phyloP scores from a whole-genome alignment of 176 grass and related monocot species.

The Pontederia paniculata region DNA sequence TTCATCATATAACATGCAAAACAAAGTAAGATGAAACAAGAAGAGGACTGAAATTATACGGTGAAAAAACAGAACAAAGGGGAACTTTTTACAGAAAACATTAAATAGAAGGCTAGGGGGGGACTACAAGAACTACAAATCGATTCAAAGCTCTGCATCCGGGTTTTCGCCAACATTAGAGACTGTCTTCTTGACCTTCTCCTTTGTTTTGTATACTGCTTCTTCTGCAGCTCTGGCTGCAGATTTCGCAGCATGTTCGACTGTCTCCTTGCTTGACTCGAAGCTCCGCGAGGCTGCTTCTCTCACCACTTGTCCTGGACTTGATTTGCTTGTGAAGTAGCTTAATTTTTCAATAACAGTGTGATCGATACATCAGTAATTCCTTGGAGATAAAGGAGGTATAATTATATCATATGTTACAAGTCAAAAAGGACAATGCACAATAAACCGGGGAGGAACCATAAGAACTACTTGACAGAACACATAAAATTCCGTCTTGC shows the following conservation, averaged over 20 bases:
- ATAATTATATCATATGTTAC: neutral
- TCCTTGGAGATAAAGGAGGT: neutral
- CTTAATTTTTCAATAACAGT: neutral
- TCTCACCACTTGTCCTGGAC: conserved; percentile 13
- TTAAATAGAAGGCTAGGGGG: too few species aligned
- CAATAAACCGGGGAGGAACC: too few species aligned
- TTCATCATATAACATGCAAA: too few species aligned
- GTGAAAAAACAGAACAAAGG: too few species aligned
- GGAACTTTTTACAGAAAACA: too few species aligned
- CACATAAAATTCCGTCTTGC: too few species aligned
- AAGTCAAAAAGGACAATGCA: too few species aligned
- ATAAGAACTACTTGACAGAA: too few species aligned
- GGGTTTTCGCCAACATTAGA: conserved; percentile 11
- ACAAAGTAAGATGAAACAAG: too few species aligned
- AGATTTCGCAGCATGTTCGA: conserved; percentile 37
- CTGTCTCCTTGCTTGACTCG: conserved; percentile 41
- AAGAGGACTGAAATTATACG: too few species aligned
- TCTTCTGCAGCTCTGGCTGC: conserved; percentile 41
- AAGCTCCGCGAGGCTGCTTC: conserved; percentile 33
- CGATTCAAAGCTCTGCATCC: conserved; percentile 18
- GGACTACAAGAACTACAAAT: neutral
- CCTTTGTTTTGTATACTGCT: conserved; percentile 29
- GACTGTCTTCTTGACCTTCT: conserved; percentile 40
- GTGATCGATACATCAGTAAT: neutral
- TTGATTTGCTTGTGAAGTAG: neutral